Evolutionary conservation across 1,284 basidiomycete genomes (phyloP).

Genomic region (Pholiota adiposa): DNA sequence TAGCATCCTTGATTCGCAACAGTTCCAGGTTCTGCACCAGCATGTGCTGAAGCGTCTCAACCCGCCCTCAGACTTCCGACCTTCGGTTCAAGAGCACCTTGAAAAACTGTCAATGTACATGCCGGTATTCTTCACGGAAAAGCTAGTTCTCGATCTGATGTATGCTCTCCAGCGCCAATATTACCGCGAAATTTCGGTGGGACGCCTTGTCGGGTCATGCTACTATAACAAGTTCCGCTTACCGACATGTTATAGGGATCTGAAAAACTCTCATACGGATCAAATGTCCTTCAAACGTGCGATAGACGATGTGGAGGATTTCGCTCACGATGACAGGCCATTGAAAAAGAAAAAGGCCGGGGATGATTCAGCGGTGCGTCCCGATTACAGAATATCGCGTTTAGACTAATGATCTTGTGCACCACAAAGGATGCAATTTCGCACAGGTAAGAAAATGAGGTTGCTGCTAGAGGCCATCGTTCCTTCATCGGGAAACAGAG

Average conservation of each 20-base stretch:
- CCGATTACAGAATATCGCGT: background rate
- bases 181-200: conserved; percentile 17
- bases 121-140: background rate
- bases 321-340: no score
- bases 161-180: conserved; percentile 8
- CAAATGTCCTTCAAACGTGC: background rate
- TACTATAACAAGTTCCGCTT: background rate
- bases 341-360: background rate
- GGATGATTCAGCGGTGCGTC: background rate
- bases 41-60: conserved; percentile 7
- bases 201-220: background rate
- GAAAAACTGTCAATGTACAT: conserved; percentile 22
- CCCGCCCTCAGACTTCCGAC: background rate
- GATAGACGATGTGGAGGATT: background rate
- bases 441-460: no score
- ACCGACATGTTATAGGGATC: background rate
- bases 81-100: background rate
- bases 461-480: no score
- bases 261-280: background rate
- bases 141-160: conserved; percentile 8
- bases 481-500: no score
- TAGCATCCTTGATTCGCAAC: background rate
- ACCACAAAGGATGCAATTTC: background rate
- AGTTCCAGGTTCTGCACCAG: conserved; percentile 16
- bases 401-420: background rate